Percentiles rank a stretch among this genome's conserved stretches.
phyloP scores from a whole-genome alignment of 2,329 filamentous ascomycete species.

The Aspergillus nomiae region DNA sequence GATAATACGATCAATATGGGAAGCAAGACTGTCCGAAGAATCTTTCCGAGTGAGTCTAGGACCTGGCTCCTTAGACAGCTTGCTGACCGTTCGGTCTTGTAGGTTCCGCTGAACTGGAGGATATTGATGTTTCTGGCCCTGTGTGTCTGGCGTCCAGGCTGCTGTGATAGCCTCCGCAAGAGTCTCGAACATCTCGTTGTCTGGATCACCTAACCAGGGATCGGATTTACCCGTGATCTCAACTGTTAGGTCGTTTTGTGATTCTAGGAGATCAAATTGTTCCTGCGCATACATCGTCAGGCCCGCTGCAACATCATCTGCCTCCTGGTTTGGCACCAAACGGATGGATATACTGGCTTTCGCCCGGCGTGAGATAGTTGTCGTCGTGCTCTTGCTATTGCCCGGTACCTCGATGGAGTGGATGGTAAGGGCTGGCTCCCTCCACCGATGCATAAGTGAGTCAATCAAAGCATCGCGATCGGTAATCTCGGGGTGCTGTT shows the following conservation, averaged over 20 bases:
- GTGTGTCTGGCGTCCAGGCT: conserved; percentile 66
- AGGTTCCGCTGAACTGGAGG: conserved; percentile 28
- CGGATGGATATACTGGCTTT: conserved; percentile 87
- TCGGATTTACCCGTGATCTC: conserved; percentile 92
- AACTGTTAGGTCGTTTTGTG: conserved; percentile 77
- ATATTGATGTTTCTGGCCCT: conserved; percentile 37
- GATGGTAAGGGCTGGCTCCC: conserved; percentile 90
- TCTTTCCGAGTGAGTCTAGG: conserved; percentile 33
- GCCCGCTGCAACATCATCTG: conserved; percentile 70
- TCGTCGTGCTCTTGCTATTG: conserved; percentile 78
- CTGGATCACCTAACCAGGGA: conserved; percentile 91
- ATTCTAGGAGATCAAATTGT: conserved; percentile 74
- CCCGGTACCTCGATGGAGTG: conserved; percentile 86
- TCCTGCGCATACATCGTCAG: conserved; percentile 68
- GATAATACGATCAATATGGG: conserved; percentile 42
- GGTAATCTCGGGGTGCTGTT: conserved; percentile 66
- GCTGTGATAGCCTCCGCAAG: conserved; percentile 82
- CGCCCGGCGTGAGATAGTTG: conserved; percentile 81
- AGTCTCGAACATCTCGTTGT: conserved; percentile 86
- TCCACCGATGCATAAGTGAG: conserved; percentile 90
- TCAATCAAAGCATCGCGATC: conserved; percentile 72
- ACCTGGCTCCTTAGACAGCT: conserved; percentile 16
- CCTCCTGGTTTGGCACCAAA: conserved; percentile 89
- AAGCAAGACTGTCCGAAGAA: conserved; percentile 43
- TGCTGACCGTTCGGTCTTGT: conserved; percentile 15